phyloP scores from a whole-genome alignment of 2,329 filamentous ascomycete genomes.

The Verticillium alfalfae region DNA sequence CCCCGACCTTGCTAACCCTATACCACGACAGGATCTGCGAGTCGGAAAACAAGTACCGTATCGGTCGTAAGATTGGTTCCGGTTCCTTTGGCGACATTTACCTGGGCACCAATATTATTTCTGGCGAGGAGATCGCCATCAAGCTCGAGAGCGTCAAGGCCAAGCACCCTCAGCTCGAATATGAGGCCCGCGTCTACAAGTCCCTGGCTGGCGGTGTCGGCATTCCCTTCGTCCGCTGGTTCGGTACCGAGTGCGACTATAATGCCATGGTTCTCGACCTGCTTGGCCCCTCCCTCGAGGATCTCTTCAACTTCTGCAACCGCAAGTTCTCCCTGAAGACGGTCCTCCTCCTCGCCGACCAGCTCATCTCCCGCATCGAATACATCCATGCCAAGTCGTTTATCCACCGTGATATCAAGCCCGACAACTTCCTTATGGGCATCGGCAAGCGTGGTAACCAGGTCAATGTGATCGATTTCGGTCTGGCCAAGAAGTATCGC shows the following conservation, averaged over 20 bases:
- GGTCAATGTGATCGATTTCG: constrained; percentile 99
- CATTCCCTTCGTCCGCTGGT: constrained; percentile 15
- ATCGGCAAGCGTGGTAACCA: constrained; percentile 99
- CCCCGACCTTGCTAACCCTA: constrained; percentile 1
- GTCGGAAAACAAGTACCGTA: constrained; percentile 12
- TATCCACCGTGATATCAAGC: constrained; percentile 99
- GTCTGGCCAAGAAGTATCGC: constrained; percentile 98
- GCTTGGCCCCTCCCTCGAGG: constrained; percentile 60
- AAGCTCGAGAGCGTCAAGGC: constrained; percentile 10
- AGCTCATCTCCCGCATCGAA: constrained; percentile 98
- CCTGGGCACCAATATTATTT: constrained; percentile 6
- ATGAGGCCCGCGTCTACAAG: constrained; percentile 11
- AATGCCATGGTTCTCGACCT: constrained; percentile 16
- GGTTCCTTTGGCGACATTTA: constrained; percentile 15
- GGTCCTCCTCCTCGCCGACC: constrained; percentile 89
- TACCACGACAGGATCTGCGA: constrained; percentile 9
- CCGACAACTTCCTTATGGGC: constrained; percentile 99
- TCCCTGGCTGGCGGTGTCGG: constrained; percentile 11
- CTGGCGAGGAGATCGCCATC: constrained; percentile 28
- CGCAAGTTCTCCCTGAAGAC: constrained; percentile 99
- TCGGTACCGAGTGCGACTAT: constrained; percentile 13
- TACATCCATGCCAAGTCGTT: constrained; percentile 99
- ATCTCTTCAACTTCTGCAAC: constrained; percentile 98
- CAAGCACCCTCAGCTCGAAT: constrained; percentile 5
- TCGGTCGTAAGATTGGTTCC: constrained; percentile 13